These are phyloP conservation scores for Coniochaeta prunicola DNA, from an alignment of 2,329 filamentous ascomycete genomes.

Conservation along the genomic window DNA sequence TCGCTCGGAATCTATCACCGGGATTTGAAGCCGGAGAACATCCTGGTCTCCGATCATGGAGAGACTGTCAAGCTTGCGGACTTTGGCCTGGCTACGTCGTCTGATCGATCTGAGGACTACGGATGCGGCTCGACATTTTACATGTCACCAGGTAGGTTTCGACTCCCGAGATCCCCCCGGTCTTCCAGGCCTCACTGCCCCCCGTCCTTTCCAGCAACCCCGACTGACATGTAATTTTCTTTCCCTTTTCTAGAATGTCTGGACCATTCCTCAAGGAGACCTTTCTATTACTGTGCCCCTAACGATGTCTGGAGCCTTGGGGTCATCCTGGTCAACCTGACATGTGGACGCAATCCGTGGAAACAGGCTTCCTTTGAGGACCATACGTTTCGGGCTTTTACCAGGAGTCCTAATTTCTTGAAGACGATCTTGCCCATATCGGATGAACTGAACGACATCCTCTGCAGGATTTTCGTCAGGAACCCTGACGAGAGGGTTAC, in stretches of 20 bases:
- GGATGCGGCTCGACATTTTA: conserved; percentile 98
- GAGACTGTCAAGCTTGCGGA: conserved; percentile 92
- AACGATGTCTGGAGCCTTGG: conserved; percentile 99
- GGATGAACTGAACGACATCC: conserved; percentile 78
- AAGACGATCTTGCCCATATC: conserved; percentile 89
- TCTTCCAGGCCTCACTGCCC: conserved; percentile 7
- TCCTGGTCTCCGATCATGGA: conserved; percentile 82
- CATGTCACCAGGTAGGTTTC: conserved; percentile 88
- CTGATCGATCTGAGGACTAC: conserved; percentile 82
- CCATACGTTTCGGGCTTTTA: conserved; percentile 87
- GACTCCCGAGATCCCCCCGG: conserved; percentile 9
- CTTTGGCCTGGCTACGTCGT: conserved; percentile 88
- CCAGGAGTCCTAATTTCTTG: conserved; percentile 78
- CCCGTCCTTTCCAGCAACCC: conserved; percentile 7
- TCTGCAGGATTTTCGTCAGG: conserved; percentile 80
- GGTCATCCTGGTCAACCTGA: conserved; percentile 94
- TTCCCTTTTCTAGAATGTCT: conserved; percentile 65
- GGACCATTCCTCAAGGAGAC: conserved; percentile 65
- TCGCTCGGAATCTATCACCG: conserved; percentile 89
- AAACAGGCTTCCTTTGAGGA: conserved; percentile 92
- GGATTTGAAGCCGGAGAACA: conserved; percentile 97
- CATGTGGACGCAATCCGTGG: conserved; percentile 97
- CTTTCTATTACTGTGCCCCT: conserved; percentile 82
- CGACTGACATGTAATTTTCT: conserved; percentile 19
- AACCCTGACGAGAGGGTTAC: conserved; percentile 78